Evolutionary conservation across 1,284 basidiomycete species (phyloP), one percentile per base, ranked within the genome.

Genomic region (Melampsora americana): DNA sequence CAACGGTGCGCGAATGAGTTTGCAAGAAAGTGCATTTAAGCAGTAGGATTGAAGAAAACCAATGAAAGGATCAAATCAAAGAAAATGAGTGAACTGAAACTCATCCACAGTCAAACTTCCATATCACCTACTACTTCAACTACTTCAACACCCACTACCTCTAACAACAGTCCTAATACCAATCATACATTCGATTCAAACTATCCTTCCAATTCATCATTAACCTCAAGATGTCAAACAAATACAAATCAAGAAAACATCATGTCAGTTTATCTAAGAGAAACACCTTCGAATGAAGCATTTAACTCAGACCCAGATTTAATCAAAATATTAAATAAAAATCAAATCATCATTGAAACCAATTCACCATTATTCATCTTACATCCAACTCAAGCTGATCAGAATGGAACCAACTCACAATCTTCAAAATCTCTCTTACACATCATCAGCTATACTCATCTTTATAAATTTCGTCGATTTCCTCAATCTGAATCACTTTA

Each of bases 381-480:
- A n/a, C 39, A 39, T 44, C 65, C 65, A 20, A 66, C 14, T 26
- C n/a, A 18, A 66, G 14, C 28, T 23, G 20, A 30, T 62, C 6
- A 39, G 7, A 62, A 62, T 62, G 35, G 39, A 42, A 66, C 32
- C n/a, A 66, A 66, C 18, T n/a, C n/a, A 35, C 28, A 35, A 35
- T n/a, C 28, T 23, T 35, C 20, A 60, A 60, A 42, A 28, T 44
- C 70, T 1, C 5, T 73, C 18, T 48, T 73, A 30, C 48, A 66
- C 23, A 73, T 73, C n/a, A 73, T 73, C 28, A 39, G 5, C 4
- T 42, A 11, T 23, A 73, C 60, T 5, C 46, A 32, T 9, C 35
- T 73, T 20, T 48, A 65, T 16, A 66, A 64, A 65, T 64, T 73
- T n/a, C 48, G 70, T 14, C 66, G 70, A 73, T 66, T 73, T n/a